Evolutionary conservation across 805 yeast species (phyloP), one percentile per base, ranked within the genome.

Genomic region (Teunomyces aglyptinius): DNA sequence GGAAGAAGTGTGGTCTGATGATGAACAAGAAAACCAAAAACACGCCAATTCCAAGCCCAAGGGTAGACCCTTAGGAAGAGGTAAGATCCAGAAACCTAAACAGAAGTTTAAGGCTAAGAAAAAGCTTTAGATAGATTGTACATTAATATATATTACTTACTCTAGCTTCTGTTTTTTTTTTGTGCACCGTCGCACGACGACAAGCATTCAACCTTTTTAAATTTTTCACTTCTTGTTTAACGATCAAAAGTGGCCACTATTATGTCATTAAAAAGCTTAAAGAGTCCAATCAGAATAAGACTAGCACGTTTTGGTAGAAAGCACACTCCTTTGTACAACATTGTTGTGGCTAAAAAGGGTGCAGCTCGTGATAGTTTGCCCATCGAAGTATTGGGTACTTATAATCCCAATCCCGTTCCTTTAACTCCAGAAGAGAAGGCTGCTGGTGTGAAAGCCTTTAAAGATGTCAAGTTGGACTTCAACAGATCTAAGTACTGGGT

Each of bases 401-500:
- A 89, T 63, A 83, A 89, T 60, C 97, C 99, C 28, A 72, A 79
- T 19, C 87, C 97, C 3, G 75, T 77, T 43, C 86, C 92, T 26
- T 64, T 84, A 46, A 75, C 85, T 0, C 80, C 83, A 18, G 78
- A 74, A 50, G 89, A 86, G 58, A 71, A 70, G 53, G 80, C 76
- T 33, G 63, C 62, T 16, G 87, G 86, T 8, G 70, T 71, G 33
- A 68, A 76, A 50, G 87, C 91, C 10, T 75, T 78, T 41, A 92
- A 94, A 64, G 90, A 90, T 55, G 80, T 92, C 34, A 78, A 83
- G 54, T 71, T 94, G 31, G 98, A 94, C 63, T 90, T 94, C 61
- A 82, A 82, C 53, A 81, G 97, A 58, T 82, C 96, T 4, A 89
- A 89, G 65, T 94, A 94, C 68, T 94, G 99, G 99, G 71, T 94